These are phyloP conservation scores for Senna siamea DNA, from an alignment of 306 rosid genomes.

Conservation along the genomic window DNA sequence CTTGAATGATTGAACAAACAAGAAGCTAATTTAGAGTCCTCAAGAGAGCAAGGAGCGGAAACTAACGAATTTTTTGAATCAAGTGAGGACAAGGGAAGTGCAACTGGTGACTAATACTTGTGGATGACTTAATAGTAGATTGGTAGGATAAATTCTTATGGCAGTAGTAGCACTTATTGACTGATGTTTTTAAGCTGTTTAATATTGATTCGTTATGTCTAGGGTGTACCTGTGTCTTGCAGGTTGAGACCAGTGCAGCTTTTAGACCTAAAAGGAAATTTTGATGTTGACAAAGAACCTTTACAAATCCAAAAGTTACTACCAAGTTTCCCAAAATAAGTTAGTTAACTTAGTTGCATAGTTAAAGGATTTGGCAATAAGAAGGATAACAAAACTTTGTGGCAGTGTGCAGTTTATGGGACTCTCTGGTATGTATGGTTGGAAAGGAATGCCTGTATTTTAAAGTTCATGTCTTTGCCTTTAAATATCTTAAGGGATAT, in stretches of 20 bases:
- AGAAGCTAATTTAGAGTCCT: neutral
- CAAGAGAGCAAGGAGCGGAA: neutral
- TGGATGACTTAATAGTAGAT: neutral
- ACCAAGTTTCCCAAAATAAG: slow-evolving; percentile 16
- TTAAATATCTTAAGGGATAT: too few relatives aligned
- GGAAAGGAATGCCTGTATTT: too few relatives aligned
- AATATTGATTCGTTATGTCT: slow-evolving; percentile 2
- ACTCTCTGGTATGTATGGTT: too few relatives aligned
- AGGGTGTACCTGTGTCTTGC: slow-evolving; percentile 13
- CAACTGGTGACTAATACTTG: neutral
- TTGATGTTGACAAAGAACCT: slow-evolving; percentile 21
- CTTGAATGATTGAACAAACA: neutral
- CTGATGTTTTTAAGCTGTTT: neutral
- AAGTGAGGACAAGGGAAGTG: neutral
- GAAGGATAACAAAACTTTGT: too few relatives aligned
- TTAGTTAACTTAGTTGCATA: slow-evolving; percentile 28
- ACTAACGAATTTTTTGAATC: neutral
- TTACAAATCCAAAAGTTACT: slow-evolving; percentile 28
- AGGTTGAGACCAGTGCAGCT: slow-evolving; percentile 15
- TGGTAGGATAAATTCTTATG: neutral
- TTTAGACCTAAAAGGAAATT: slow-evolving; percentile 10
- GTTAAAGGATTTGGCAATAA: neutral
- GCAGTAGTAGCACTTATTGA: neutral
- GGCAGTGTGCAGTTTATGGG: too few relatives aligned
- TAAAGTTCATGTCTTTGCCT: too few relatives aligned